Evolutionary conservation across 2,329 filamentous ascomycete genomes (phyloP).

Genomic region (Thermoascus crustaceus): DNA sequence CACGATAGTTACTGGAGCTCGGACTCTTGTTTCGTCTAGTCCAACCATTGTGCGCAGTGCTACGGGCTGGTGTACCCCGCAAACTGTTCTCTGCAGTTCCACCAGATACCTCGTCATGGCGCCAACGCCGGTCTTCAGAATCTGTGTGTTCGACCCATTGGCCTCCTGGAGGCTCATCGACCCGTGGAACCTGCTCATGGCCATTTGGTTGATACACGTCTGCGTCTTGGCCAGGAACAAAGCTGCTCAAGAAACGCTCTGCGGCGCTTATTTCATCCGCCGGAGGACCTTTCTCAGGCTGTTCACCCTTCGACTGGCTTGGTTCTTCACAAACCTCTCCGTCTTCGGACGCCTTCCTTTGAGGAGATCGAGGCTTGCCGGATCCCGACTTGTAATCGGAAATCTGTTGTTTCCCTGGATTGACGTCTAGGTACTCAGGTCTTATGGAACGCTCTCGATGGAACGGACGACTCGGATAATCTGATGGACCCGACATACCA

Average conservation of each 20-base stretch:
- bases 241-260: conserved; percentile 31
- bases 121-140: conserved; percentile 11
- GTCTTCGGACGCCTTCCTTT: conserved; percentile 28
- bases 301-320: conserved; percentile 5
- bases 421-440: background rate
- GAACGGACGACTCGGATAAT: background rate
- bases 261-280: conserved; percentile 26
- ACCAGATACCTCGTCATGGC: conserved; percentile 6
- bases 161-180: conserved; percentile 5
- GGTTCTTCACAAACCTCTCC: conserved; percentile 24
- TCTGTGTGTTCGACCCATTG: conserved; percentile 3
- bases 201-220: conserved; percentile 7
- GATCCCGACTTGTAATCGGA: background rate
- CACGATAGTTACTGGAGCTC: conserved; percentile 8
- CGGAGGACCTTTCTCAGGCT: conserved; percentile 3
- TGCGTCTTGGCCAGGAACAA: conserved; percentile 18
- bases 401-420: background rate
- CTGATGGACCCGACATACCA: background rate
- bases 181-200: conserved; percentile 5
- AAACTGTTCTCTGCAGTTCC: conserved; percentile 9
- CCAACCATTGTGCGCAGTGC: conserved; percentile 8
- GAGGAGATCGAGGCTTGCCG: conserved; percentile 4
- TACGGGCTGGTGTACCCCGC: conserved; percentile 6
- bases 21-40: conserved; percentile 10
- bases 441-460: conserved; percentile 3